Conservation (phyloP, 208 protist genomes). For the Angomonas deanei region DNA sequence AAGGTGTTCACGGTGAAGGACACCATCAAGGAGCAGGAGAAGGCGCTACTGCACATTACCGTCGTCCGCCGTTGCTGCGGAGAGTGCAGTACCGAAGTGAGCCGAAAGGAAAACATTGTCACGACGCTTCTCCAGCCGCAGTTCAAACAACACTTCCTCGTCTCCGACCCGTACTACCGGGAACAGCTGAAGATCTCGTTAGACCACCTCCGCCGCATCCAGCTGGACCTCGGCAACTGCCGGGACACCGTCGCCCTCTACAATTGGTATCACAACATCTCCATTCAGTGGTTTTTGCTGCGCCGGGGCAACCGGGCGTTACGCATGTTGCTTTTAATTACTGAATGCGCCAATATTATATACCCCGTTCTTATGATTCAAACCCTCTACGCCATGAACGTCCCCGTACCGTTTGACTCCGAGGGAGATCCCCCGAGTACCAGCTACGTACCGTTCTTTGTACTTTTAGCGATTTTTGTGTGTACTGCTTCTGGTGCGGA, state of each 20-base stretch:
- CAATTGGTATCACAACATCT: slow-evolving; percentile 86
- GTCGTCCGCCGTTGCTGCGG: slow-evolving; percentile 75
- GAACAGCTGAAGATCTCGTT: slow-evolving; percentile 55
- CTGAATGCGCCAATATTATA: slow-evolving; percentile 78
- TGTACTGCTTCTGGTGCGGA: slow-evolving; percentile 31
- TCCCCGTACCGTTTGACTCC: slow-evolving; percentile 56
- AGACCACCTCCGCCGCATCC: slow-evolving; percentile 57
- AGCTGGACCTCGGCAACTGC: slow-evolving; percentile 72
- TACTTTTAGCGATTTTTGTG: slow-evolving; percentile 28
- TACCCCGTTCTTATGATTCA: slow-evolving; percentile 75
- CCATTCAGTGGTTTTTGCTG: slow-evolving; percentile 63
- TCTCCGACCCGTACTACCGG: slow-evolving; percentile 36
- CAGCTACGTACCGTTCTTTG: slow-evolving; percentile 54
- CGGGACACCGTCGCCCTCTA: slow-evolving; percentile 75
- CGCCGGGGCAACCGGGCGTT: slow-evolving; percentile 61
- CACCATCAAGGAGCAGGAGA: slow-evolving; percentile 38
- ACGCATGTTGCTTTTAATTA: slow-evolving; percentile 64
- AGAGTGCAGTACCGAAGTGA: slow-evolving; percentile 73
- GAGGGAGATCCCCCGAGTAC: slow-evolving; percentile 38
- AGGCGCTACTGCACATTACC: slow-evolving; percentile 71
- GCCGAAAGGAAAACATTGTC: slow-evolving; percentile 62
- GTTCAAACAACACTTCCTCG: slow-evolving; percentile 49
- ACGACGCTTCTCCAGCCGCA: slow-evolving; percentile 57
- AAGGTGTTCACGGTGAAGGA: slow-evolving; percentile 54
- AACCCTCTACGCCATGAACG: slow-evolving; percentile 81